Evolutionary conservation across 441 rosid genomes (phyloP).

Genomic region (Corymbia calophylla): DNA sequence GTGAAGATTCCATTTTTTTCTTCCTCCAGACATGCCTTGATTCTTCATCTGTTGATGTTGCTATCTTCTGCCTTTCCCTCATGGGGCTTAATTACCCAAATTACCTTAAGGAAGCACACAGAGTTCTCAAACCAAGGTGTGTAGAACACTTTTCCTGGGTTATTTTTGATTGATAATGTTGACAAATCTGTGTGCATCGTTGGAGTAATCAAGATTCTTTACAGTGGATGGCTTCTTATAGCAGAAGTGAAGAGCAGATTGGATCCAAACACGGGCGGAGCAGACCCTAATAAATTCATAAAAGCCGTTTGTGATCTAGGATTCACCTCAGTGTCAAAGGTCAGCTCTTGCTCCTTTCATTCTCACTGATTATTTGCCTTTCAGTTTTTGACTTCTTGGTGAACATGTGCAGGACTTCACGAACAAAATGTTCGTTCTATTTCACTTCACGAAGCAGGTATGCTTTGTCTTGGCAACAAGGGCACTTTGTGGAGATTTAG

Average conservation of each 20-base stretch:
- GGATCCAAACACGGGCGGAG: conserved; percentile 84
- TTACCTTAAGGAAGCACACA: conserved; percentile 66
- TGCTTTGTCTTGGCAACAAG: background rate
- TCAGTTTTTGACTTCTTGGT: background rate
- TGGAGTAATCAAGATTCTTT: background rate
- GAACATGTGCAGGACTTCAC: conserved; percentile 58
- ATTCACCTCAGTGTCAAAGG: conserved; percentile 48
- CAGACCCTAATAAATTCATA: conserved; percentile 62
- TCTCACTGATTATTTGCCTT: background rate
- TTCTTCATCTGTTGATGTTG: conserved; percentile 60
- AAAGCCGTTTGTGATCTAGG: conserved; percentile 73
- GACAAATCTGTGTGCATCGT: background rate
- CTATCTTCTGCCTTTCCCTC: conserved; percentile 87
- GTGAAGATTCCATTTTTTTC: background rate
- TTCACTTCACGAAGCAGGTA: conserved; percentile 81
- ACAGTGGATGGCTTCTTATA: conserved; percentile 88
- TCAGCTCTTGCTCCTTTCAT: background rate
- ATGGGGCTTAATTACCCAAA: conserved; percentile 85
- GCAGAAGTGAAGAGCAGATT: conserved; percentile 94
- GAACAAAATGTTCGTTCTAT: conserved; percentile 77
- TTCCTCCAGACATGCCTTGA: conserved; percentile 58
- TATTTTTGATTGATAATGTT: background rate
- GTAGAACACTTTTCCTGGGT: background rate
- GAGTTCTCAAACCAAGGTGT: conserved; percentile 91
- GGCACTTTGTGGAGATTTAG: background rate